These are phyloP conservation scores for Alternaria solani DNA, from an alignment of 2,329 filamentous ascomycete species.

Conservation along the genomic window DNA sequence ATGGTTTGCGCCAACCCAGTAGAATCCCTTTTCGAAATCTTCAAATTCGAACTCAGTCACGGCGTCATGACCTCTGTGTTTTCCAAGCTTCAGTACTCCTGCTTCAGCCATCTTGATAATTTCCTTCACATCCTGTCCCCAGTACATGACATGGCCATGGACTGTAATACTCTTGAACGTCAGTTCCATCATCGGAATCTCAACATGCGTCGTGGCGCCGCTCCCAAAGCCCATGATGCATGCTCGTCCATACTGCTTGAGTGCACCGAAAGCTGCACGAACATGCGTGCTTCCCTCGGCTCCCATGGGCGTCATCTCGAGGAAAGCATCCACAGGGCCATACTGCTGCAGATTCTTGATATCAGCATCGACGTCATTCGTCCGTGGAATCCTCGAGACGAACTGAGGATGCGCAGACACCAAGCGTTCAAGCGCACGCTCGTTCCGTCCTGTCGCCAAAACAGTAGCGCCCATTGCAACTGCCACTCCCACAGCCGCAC, in stretches of 20 bases:
- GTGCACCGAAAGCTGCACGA: constrained; percentile 41
- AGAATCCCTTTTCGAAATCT: constrained; percentile 1
- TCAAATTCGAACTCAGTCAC: neutral
- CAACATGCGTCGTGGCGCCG: constrained; percentile 2
- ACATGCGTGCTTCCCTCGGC: constrained; percentile 53
- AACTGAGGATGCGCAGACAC: neutral
- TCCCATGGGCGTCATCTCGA: constrained; percentile 32
- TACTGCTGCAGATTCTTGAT: neutral
- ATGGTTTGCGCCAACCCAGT: constrained; percentile 5
- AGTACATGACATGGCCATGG: constrained; percentile 54
- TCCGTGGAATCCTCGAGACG: neutral
- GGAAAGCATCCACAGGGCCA: neutral
- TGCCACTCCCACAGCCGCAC: neutral
- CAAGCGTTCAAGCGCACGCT: neutral
- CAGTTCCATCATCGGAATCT: constrained; percentile 24
- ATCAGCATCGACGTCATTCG: neutral
- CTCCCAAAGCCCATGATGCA: constrained; percentile 14
- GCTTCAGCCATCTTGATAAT: constrained; percentile 55
- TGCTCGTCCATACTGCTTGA: constrained; percentile 10
- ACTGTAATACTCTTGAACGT: constrained; percentile 39
- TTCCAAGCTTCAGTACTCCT: constrained; percentile 50
- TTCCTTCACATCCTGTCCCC: constrained; percentile 47
- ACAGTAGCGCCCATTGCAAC: constrained; percentile 3
- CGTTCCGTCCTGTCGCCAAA: neutral
- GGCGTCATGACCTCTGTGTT: constrained; percentile 5